phyloP scores from a whole-genome alignment of 2,329 filamentous ascomycete genomes.

The Penicillium fuscoglaucum region DNA sequence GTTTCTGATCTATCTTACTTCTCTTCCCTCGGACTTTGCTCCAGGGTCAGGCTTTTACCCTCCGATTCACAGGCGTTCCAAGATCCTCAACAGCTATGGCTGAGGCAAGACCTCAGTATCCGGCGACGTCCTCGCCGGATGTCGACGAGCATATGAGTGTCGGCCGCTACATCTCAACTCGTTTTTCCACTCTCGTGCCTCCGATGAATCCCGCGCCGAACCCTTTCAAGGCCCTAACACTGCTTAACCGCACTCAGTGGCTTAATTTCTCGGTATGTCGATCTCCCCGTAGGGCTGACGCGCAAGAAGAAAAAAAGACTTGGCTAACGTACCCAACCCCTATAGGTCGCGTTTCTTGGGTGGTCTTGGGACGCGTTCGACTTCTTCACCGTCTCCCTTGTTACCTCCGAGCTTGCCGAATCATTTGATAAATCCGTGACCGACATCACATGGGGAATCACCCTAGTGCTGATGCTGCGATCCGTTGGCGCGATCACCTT shows the following conservation, averaged over 20 bases:
- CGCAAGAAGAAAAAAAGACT: not conserved
- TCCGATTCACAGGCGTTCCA: not conserved
- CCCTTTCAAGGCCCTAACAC: conserved; percentile 52
- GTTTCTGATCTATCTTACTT: not conserved
- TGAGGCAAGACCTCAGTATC: conserved; percentile 6
- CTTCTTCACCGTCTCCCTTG: conserved; percentile 63
- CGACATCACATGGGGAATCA: conserved; percentile 62
- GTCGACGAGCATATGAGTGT: conserved; percentile 31
- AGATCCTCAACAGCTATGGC: conserved; percentile 13
- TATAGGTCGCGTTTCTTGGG: conserved; percentile 44
- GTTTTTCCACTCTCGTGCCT: conserved; percentile 56
- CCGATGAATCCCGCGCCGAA: conserved; percentile 57
- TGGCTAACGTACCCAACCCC: conserved; percentile 8
- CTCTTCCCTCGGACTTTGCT: not conserved
- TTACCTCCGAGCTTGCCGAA: conserved; percentile 54
- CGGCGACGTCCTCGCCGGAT: conserved; percentile 17
- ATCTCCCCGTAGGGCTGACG: conserved; percentile 1
- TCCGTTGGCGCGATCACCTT: conserved; percentile 61
- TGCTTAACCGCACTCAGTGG: conserved; percentile 59
- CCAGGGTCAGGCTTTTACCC: not conserved
- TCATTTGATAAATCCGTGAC: conserved; percentile 55
- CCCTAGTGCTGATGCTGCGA: conserved; percentile 61
- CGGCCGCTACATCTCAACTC: conserved; percentile 54
- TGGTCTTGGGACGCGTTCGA: conserved; percentile 62
- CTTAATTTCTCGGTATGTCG: conserved; percentile 53